Evolutionary conservation across 106 monocot genomes (phyloP).

Genomic region (Chionographis japonica): DNA sequence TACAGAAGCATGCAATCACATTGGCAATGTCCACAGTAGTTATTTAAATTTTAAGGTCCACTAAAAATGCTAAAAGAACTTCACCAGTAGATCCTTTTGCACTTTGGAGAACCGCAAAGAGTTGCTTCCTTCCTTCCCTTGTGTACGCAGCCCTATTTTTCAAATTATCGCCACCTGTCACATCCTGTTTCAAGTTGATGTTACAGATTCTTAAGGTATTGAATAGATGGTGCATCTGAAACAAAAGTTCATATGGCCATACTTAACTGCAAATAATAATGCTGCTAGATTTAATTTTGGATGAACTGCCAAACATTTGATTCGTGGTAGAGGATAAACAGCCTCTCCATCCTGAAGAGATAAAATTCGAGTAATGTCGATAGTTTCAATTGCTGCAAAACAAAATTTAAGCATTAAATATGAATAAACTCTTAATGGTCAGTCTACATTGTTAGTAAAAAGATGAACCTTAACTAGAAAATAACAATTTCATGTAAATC

Average conservation of each 20-base stretch:
- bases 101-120: conserved; percentile 94
- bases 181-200: conserved; percentile 41
- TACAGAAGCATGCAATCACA: too few relatives aligned
- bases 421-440: background rate
- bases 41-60: background rate
- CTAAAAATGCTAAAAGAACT: conserved; percentile 2
- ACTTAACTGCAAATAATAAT: conserved; percentile 79
- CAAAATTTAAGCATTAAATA: background rate
- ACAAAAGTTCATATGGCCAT: background rate
- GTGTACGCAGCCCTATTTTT: conserved; percentile 82
- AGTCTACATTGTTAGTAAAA: background rate
- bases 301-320: conserved; percentile 78
- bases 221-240: background rate
- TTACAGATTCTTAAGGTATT: background rate
- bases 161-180: conserved; percentile 39
- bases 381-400: conserved; percentile 79
- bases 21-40: too few relatives aligned
- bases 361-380: conserved; percentile 80
- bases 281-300: conserved; percentile 89
- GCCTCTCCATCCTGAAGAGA: conserved; percentile 85
- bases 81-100: conserved; percentile 93
- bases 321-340: conserved; percentile 84
- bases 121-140: conserved; percentile 92
- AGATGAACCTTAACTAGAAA: too few relatives aligned
- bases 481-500: too few relatives aligned